Conservation (phyloP, 768 basidiomycete genomes). For the Flagelloscypha sp. region DNA sequence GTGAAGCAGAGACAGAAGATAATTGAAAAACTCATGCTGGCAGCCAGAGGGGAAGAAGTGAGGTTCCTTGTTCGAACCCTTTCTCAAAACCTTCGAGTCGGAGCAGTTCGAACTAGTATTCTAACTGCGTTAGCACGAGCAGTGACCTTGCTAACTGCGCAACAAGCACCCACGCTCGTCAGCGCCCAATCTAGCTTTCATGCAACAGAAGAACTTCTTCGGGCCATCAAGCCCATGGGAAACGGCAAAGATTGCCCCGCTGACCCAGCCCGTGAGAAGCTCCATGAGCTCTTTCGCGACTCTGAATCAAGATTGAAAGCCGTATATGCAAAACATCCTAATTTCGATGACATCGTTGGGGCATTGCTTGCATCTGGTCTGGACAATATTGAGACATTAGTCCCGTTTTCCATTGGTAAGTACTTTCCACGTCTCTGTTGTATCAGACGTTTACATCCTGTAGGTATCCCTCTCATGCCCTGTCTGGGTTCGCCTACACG, state of each 20-base stretch:
- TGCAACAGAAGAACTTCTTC: constrained; percentile 21
- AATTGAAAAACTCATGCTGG: constrained; percentile 74
- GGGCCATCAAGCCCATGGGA: constrained; percentile 14
- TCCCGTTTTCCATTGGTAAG: constrained; percentile 66
- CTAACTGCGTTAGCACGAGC: constrained; percentile 75
- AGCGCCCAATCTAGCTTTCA: constrained; percentile 14
- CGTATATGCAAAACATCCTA: constrained; percentile 73
- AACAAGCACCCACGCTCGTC: constrained; percentile 14
- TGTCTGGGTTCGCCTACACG: constrained; percentile 83
- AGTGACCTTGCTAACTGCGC: constrained; percentile 50
- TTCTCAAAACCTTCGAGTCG: constrained; percentile 72
- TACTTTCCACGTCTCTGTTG: constrained; percentile 6
- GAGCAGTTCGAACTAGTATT: constrained; percentile 79
- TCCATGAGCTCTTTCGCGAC: constrained; percentile 34
- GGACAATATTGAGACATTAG: constrained; percentile 46
- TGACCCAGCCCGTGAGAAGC: constrained; percentile 24
- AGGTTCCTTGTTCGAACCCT: constrained; percentile 74
- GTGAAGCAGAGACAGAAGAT: constrained; percentile 68
- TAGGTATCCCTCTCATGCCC: constrained; percentile 75
- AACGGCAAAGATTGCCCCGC: constrained; percentile 15
- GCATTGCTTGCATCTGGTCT: constrained; percentile 57
- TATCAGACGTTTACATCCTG: background rate
- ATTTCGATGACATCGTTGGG: constrained; percentile 59
- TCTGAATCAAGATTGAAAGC: constrained; percentile 63
- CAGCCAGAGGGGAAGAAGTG: constrained; percentile 82